phyloP scores from a whole-genome alignment of 164 flowering plant species.

The Vitis cinerea region DNA sequence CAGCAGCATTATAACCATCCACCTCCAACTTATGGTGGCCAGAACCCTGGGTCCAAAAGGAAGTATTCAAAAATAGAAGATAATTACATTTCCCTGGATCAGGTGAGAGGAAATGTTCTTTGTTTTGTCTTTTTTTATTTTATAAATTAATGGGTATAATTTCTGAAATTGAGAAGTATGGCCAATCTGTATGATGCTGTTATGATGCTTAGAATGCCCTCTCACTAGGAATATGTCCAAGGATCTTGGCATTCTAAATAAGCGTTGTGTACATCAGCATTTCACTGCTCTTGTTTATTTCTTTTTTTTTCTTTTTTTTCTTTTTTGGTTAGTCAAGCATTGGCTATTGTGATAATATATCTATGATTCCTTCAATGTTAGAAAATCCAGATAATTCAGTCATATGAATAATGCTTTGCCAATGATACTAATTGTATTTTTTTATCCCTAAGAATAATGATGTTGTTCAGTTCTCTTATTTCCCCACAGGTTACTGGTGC shows the following conservation, averaged over 20 bases:
- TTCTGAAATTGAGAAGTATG: neutral
- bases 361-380: neutral
- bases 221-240: too few relatives aligned
- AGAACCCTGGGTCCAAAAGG: slow-evolving; percentile 28
- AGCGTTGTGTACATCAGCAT: too few relatives aligned
- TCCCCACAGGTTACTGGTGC: slow-evolving; percentile 71
- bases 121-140: too few relatives aligned
- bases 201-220: too few relatives aligned
- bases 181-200: too few relatives aligned
- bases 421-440: neutral
- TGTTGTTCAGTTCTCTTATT: neutral
- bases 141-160: neutral
- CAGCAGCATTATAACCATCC: slow-evolving; percentile 35
- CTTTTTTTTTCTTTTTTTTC: too few relatives aligned
- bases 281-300: too few relatives aligned
- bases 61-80: slow-evolving; percentile 75
- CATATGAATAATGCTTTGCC: neutral
- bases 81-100: slow-evolving; percentile 59
- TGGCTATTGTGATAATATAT: neutral
- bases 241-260: too few relatives aligned
- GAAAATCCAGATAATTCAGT: neutral
- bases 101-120: slow-evolving; percentile 36
- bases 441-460: neutral
- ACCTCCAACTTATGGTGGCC: slow-evolving; percentile 30
- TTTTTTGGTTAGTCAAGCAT: too few relatives aligned